Conservation (phyloP, 805 yeast species). For the Blastobotrys peoriensis region DNA sequence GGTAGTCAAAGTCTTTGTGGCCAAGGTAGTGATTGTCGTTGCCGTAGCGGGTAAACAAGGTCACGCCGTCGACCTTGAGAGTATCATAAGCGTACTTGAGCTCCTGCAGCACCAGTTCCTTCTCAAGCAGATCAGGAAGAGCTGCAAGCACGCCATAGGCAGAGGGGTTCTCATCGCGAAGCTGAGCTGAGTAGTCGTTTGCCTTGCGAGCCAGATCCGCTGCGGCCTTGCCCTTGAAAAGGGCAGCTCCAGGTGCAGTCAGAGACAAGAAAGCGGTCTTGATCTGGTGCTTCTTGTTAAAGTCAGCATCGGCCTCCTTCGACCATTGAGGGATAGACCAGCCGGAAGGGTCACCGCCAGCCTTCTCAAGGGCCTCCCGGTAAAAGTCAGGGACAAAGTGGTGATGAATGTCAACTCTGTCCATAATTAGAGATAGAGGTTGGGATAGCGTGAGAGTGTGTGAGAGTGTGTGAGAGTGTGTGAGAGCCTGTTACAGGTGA, state of each 20-base stretch:
- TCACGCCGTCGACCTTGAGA: not conserved
- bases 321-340: not conserved
- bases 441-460: too few relatives aligned
- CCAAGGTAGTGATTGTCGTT: not conserved
- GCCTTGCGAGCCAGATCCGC: not conserved
- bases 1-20: not conserved
- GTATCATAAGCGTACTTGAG: not conserved
- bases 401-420: not conserved
- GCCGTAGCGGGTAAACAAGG: not conserved
- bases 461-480: too few relatives aligned
- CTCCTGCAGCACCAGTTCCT: not conserved
- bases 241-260: not conserved
- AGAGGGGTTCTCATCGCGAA: not conserved
- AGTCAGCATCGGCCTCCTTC: not conserved
- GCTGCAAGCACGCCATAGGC: not conserved
- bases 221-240: not conserved
- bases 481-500: too few relatives aligned
- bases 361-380: not conserved
- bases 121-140: not conserved
- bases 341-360: not conserved
- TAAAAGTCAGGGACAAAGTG: not conserved
- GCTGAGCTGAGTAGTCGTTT: not conserved
- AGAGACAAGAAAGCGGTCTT: not conserved
- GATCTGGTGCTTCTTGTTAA: not conserved
- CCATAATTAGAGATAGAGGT: too few relatives aligned